A percentile compares a stretch with the other conserved stretches of the same genome.
These are phyloP conservation scores for Trametes polyzona DNA, from an alignment of 1,284 basidiomycete genomes.

Conservation along the genomic window DNA sequence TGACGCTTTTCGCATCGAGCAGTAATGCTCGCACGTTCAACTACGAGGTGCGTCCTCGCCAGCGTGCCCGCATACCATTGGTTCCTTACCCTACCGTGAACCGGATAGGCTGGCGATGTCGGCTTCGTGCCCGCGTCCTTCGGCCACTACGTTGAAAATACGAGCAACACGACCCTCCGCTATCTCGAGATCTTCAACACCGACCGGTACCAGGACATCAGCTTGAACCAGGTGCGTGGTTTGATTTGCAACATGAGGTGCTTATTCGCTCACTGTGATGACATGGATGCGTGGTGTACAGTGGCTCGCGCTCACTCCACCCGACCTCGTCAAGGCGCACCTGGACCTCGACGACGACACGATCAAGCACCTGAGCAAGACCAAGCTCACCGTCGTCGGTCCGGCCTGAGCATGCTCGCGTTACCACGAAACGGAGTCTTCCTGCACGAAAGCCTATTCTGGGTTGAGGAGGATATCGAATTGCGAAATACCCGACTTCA, in stretches of 20 bases:
- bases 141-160: constrained; percentile 76
- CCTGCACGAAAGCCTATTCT: too few relatives aligned
- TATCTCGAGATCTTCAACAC: constrained; percentile 72
- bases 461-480: too few relatives aligned
- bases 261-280: neutral
- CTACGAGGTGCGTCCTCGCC: constrained; percentile 47
- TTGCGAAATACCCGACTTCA: too few relatives aligned
- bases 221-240: constrained; percentile 52
- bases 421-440: neutral
- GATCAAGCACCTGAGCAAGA: constrained; percentile 56
- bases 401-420: constrained; percentile 11
- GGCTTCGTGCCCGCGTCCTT: constrained; percentile 66
- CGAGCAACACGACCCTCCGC: constrained; percentile 61
- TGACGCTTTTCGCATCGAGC: constrained; percentile 67
- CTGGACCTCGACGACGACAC: constrained; percentile 57
- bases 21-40: constrained; percentile 72
- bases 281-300: constrained; percentile 30
- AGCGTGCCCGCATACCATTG: neutral
- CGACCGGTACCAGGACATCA: constrained; percentile 66
- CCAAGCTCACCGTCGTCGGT: constrained; percentile 55
- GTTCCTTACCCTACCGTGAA: neutral
- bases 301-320: constrained; percentile 71
- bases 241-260: constrained; percentile 30
- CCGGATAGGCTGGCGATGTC: constrained; percentile 60
- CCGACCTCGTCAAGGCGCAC: constrained; percentile 64